Evolutionary conservation across 257 asterid genomes (phyloP), one percentile per base, ranked within the genome.

Genomic region (Nicotiana tomentosiformis): DNA sequence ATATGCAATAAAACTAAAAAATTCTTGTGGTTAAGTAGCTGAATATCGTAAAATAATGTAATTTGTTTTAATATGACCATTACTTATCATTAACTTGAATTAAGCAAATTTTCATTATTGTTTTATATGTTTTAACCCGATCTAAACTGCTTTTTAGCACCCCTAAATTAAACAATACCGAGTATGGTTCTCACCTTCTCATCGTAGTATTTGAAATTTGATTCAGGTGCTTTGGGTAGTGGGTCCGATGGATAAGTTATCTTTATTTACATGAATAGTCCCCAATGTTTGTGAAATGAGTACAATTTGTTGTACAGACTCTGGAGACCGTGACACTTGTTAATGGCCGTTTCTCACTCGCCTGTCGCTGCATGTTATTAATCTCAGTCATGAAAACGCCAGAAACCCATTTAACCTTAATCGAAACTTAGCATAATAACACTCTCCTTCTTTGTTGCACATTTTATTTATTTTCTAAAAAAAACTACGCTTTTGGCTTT

Each of bases 351-450:
- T 84, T 62, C 12, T 72, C 33, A 49, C 16, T 20, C 18, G 29
- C 10, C 46, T 77, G 80, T 20, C 82, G 57, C 67, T 78, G 87
- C 83, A 87, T 84, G 89, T 80, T 69, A 56, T 14, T 77, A 51
- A 55, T 65, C 77, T 79, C 46, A 55, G 72, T 23, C 66, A 55
- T 79, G 49, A 57, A 70, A 61, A 30, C 66, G 58, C 76, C 61
- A 15, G 49, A 86, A 83, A 55, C 76, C 84, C 85, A 78, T 11
- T 9, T 66, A 49, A 39, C n/a, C 23, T 57, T 61, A 3, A 11
- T 49, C 9, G 33, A 60, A 69, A 16, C 51, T 33, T 16, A 70
- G 43, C 66, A 11, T 18, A 9, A 18, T 12, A 69, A 4, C 43
- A 69, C 84, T 33, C 5, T 46, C 81, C 35, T 56, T 79, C 76